phyloP scores from a whole-genome alignment of 208 protist species.

The Acanthamoeba lenticulata region DNA sequence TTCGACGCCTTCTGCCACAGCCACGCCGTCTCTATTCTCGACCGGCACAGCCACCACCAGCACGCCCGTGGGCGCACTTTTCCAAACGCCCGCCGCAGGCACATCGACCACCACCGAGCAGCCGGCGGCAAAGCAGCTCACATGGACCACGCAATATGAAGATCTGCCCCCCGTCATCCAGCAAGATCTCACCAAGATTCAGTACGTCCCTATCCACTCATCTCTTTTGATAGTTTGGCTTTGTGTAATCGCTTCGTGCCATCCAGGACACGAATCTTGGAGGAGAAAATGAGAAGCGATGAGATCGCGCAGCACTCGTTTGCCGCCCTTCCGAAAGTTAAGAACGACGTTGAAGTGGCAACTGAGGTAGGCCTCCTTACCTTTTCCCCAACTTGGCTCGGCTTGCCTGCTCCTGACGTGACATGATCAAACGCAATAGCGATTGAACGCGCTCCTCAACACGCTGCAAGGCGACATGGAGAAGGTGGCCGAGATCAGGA shows the following conservation, averaged over 20 bases:
- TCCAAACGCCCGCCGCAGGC: neutral
- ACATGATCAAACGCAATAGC: neutral
- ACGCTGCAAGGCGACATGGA: slow-evolving; percentile 44
- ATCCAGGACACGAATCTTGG: slow-evolving; percentile 30
- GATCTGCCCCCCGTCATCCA: slow-evolving; percentile 29
- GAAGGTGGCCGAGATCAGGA: slow-evolving; percentile 20
- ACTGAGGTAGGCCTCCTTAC: neutral
- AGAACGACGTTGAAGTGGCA: neutral
- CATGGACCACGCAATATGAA: slow-evolving; percentile 3
- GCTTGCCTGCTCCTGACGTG: neutral
- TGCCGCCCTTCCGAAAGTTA: neutral
- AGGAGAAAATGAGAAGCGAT: slow-evolving; percentile 53
- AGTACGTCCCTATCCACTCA: neutral
- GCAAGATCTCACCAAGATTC: slow-evolving; percentile 62
- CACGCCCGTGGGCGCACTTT: slow-evolving; percentile 1
- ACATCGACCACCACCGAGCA: neutral
- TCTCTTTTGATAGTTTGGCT: neutral
- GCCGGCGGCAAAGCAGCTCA: neutral
- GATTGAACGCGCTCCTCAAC: slow-evolving; percentile 28
- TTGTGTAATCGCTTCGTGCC: neutral
- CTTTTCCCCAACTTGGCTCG: too few relatives aligned
- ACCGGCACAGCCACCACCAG: neutral
- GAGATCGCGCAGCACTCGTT: slow-evolving; percentile 51
- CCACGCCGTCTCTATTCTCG: neutral
- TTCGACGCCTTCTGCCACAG: neutral